phyloP scores from a whole-genome alignment of 2,329 filamentous ascomycete genomes.

The Phyllosticta paracitricarpa region DNA sequence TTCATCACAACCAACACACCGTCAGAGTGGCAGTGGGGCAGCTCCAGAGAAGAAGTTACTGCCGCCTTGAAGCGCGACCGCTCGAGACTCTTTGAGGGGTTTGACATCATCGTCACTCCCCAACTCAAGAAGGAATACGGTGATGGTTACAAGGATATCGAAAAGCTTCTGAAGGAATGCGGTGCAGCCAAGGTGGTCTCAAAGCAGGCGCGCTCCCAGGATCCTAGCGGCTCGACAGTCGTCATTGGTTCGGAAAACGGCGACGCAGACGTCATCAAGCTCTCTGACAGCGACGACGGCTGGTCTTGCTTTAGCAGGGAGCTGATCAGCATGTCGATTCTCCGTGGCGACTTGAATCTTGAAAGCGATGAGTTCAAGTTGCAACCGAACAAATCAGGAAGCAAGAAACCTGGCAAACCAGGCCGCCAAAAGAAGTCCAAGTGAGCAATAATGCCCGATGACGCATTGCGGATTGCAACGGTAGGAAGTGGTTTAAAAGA shows the following conservation, averaged over 20 bases:
- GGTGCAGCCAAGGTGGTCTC: constrained; percentile 26
- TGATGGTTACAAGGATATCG: constrained; percentile 28
- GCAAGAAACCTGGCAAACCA: neutral
- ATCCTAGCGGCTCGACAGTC: constrained; percentile 18
- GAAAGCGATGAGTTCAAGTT: constrained; percentile 29
- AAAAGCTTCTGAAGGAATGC: constrained; percentile 26
- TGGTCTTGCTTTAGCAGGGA: constrained; percentile 31
- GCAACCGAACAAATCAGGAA: neutral
- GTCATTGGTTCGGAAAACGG: constrained; percentile 28
- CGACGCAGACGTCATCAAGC: constrained; percentile 25
- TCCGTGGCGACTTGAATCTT: constrained; percentile 33
- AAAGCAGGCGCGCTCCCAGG: constrained; percentile 17
- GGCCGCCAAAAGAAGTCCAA: neutral
- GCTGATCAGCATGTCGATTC: constrained; percentile 32
- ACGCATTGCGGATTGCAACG: too few species aligned
- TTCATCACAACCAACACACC: constrained; percentile 26
- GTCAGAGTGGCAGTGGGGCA: constrained; percentile 31
- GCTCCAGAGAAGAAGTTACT: constrained; percentile 18
- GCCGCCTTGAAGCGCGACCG: constrained; percentile 22
- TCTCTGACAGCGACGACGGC: constrained; percentile 23
- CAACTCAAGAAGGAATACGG: constrained; percentile 24
- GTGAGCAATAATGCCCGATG: neutral
- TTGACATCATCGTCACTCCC: constrained; percentile 40
- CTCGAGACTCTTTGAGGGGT: constrained; percentile 39
- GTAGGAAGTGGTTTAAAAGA: too few species aligned